phyloP scores from a whole-genome alignment of 441 rosid genomes.

The Hura crepitans region DNA sequence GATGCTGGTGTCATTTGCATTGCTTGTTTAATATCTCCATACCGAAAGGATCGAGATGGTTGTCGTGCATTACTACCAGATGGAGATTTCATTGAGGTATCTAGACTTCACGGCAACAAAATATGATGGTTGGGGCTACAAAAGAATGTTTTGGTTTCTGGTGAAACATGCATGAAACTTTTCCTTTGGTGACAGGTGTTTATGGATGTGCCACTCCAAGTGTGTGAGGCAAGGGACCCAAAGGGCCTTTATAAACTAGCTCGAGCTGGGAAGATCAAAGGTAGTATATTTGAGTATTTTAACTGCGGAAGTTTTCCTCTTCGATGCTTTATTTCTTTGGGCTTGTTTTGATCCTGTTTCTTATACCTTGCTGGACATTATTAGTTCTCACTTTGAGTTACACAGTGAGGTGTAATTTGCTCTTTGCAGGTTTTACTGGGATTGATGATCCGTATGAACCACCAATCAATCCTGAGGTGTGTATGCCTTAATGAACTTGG shows the following conservation, averaged over 20 bases:
- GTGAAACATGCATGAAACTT: constrained; percentile 15
- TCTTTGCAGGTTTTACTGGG: constrained; percentile 74
- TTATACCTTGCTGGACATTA: background rate
- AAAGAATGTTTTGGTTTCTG: constrained; percentile 15
- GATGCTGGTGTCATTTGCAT: constrained; percentile 93
- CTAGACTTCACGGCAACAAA: constrained; percentile 8
- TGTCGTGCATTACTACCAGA: constrained; percentile 71
- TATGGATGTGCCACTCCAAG: constrained; percentile 76
- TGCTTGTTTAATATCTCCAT: constrained; percentile 92
- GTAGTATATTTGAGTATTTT: constrained; percentile 35
- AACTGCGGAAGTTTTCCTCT: background rate
- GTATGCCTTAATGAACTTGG: constrained; percentile 10
- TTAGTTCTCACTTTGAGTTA: constrained; percentile 1
- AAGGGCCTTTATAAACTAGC: constrained; percentile 93
- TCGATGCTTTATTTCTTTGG: background rate
- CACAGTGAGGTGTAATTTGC: background rate
- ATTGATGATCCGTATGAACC: constrained; percentile 87
- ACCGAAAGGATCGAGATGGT: constrained; percentile 70
- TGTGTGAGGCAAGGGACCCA: constrained; percentile 84
- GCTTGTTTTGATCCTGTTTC: background rate
- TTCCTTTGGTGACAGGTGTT: constrained; percentile 39
- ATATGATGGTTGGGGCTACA: constrained; percentile 1
- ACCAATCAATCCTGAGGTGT: constrained; percentile 73
- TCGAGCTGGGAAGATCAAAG: constrained; percentile 88
- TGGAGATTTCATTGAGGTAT: constrained; percentile 74